phyloP scores from a whole-genome alignment of 768 basidiomycete genomes.

The Hygrophorus pudorinus region DNA sequence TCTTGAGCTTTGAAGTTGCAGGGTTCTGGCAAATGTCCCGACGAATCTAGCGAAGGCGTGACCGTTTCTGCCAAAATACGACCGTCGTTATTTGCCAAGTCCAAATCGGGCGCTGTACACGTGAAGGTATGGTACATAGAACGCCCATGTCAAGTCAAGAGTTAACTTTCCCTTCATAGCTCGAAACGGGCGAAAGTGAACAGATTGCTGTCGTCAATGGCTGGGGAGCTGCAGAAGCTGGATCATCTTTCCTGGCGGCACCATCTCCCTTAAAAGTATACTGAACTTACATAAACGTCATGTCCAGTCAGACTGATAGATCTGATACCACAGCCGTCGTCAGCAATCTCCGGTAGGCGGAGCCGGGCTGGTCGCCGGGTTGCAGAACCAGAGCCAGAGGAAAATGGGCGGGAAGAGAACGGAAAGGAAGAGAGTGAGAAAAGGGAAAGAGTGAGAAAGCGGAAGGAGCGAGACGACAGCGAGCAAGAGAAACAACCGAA shows the following conservation, averaged over 20 bases:
- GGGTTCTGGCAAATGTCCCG: not conserved
- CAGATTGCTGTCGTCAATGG: not conserved
- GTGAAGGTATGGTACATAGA: not conserved
- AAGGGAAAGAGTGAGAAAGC: constrained; percentile 27
- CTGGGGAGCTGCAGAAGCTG: not conserved
- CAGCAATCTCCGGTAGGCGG: not conserved
- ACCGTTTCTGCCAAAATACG: not conserved
- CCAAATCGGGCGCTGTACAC: not conserved
- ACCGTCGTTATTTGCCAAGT: constrained; percentile 9
- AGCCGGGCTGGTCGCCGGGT: constrained; percentile 5
- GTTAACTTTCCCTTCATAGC: not conserved
- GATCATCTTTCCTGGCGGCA: not conserved
- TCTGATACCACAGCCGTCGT: not conserved
- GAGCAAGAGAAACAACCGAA: not conserved
- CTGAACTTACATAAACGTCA: not conserved
- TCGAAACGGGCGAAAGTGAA: not conserved
- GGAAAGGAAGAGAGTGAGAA: constrained; percentile 24
- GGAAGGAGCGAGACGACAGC: constrained; percentile 1
- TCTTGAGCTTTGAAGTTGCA: not conserved
- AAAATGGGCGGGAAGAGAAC: constrained; percentile 18
- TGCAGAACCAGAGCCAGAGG: constrained; percentile 11
- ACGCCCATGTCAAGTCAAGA: not conserved
- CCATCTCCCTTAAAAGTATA: constrained; percentile 1
- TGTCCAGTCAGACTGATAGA: not conserved
- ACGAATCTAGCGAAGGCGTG: constrained; percentile 2